These are phyloP conservation scores for Chytriomyces confervae DNA, from an alignment of 192 early-diverging fungal species.

Conservation along the genomic window DNA sequence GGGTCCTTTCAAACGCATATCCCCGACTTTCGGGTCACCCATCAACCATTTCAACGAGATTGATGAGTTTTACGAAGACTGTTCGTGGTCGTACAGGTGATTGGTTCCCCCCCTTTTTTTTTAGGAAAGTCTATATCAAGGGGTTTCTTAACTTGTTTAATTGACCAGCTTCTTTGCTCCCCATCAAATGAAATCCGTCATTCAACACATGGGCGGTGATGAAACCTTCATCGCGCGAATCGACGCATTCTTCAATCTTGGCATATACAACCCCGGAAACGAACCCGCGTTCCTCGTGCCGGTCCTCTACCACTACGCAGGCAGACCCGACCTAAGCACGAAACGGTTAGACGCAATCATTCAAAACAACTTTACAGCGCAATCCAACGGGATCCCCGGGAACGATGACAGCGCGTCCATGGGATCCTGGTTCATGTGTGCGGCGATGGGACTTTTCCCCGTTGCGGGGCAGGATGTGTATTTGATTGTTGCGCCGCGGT, in stretches of 20 bases:
- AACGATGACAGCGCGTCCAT: constrained; percentile 42
- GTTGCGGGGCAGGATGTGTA: constrained; percentile 43
- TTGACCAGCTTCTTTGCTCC: constrained; percentile 41
- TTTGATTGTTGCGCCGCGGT: constrained; percentile 33
- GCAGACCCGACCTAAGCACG: constrained; percentile 16
- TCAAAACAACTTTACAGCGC: constrained; percentile 14
- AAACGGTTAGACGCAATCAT: not conserved
- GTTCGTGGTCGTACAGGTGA: constrained; percentile 37
- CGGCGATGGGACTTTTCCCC: constrained; percentile 39
- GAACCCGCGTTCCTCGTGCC: constrained; percentile 45
- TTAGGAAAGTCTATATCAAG: too few relatives aligned
- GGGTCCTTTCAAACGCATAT: not conserved
- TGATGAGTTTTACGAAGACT: constrained; percentile 47
- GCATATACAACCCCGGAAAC: constrained; percentile 41
- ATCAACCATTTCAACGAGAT: not conserved
- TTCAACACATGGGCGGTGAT: constrained; percentile 35
- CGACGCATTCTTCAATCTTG: constrained; percentile 38
- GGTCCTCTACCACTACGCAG: constrained; percentile 44
- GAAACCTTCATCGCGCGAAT: constrained; percentile 37
- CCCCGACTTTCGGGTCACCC: not conserved
- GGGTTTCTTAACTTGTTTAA: too few relatives aligned
- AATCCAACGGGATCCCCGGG: constrained; percentile 34
- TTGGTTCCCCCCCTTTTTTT: too few relatives aligned
- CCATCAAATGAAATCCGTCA: constrained; percentile 36
- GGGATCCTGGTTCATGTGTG: constrained; percentile 33